A percentile compares a stretch with the other conserved stretches of the same genome.
These are phyloP conservation scores for Saccharomycopsis sp. DNA, from an alignment of 805 yeast genomes.

Conservation along the genomic window DNA sequence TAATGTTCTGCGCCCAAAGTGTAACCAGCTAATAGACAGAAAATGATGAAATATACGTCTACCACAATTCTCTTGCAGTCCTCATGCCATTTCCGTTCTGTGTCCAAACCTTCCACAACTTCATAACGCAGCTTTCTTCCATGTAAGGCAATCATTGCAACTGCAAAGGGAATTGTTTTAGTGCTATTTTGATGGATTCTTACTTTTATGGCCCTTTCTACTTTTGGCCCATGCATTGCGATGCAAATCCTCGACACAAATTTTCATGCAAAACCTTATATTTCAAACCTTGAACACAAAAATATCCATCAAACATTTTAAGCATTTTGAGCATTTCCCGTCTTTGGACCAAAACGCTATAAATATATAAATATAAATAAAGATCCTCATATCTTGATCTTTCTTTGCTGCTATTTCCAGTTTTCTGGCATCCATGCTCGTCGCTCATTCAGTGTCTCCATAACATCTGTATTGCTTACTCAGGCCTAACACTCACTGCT, in stretches of 20 bases:
- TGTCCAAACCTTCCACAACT: too few relatives aligned
- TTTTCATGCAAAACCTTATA: neutral
- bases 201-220: neutral
- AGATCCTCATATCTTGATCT: neutral
- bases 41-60: too few relatives aligned
- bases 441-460: neutral
- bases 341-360: neutral
- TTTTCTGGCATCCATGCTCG: neutral
- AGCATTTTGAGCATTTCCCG: neutral
- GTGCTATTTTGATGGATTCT: neutral
- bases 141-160: neutral
- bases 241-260: neutral
- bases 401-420: neutral
- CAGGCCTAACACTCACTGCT: neutral
- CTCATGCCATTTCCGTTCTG: too few relatives aligned
- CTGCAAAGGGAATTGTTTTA: neutral
- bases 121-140: too few relatives aligned
- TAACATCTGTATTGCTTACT: neutral
- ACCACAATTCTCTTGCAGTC: too few relatives aligned
- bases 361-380: too few relatives aligned
- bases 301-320: slow-evolving; percentile 1
- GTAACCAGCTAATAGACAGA: too few relatives aligned
- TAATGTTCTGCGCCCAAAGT: too few relatives aligned
- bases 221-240: neutral
- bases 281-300: neutral